A percentile compares a stretch with the other conserved stretches of the same genome.
phyloP scores from a whole-genome alignment of 1,284 basidiomycete species.

The Boletus albobrunnescens region DNA sequence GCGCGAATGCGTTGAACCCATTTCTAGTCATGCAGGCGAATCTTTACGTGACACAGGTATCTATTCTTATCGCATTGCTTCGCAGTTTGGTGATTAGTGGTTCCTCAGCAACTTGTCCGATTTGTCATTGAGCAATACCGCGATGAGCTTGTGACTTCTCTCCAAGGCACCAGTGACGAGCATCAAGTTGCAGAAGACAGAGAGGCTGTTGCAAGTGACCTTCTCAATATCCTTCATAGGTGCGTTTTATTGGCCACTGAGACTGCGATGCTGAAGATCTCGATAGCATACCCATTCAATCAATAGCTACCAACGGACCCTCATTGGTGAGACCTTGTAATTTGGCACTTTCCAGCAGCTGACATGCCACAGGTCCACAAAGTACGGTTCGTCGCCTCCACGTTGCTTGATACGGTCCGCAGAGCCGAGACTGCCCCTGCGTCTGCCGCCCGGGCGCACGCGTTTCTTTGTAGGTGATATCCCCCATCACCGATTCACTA shows the following conservation, averaged over 20 bases:
- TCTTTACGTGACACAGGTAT: constrained; percentile 81
- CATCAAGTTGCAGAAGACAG: constrained; percentile 63
- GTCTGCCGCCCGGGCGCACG: constrained; percentile 73
- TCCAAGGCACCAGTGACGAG: constrained; percentile 64
- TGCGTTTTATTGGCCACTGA: constrained; percentile 21
- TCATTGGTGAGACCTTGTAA: constrained; percentile 51
- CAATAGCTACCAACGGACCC: constrained; percentile 83
- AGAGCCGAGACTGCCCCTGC: constrained; percentile 74
- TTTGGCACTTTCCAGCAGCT: not conserved
- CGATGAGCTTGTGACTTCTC: constrained; percentile 68
- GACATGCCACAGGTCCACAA: constrained; percentile 63
- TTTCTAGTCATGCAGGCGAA: constrained; percentile 89
- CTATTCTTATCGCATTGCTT: not conserved
- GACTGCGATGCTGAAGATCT: constrained; percentile 1
- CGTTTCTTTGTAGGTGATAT: constrained; percentile 63
- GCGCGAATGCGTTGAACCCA: constrained; percentile 77
- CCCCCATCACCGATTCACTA: constrained; percentile 2
- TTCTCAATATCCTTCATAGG: constrained; percentile 80
- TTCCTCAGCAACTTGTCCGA: constrained; percentile 77
- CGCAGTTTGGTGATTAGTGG: not conserved
- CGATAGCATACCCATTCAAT: constrained; percentile 80
- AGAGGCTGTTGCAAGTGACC: constrained; percentile 73
- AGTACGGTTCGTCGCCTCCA: constrained; percentile 86
- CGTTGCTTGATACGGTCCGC: constrained; percentile 78
- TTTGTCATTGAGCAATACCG: constrained; percentile 87